phyloP scores from a whole-genome alignment of 2,329 filamentous ascomycete species.

The Berkeleyomyces rouxiae region DNA sequence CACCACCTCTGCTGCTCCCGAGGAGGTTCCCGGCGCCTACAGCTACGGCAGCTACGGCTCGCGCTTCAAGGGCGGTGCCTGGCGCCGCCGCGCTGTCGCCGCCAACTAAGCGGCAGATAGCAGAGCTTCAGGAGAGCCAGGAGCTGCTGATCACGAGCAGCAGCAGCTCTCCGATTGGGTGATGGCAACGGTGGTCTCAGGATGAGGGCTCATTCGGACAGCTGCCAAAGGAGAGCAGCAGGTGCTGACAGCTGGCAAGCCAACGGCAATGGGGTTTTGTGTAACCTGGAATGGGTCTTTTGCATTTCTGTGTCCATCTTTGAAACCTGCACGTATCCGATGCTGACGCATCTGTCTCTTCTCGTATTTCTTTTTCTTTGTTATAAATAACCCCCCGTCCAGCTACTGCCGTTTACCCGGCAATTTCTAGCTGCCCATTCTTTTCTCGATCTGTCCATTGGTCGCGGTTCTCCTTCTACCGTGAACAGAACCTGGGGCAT shows the following conservation, averaged over 20 bases:
- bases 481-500: not conserved
- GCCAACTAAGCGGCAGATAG: conserved; percentile 1
- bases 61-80: conserved; percentile 6
- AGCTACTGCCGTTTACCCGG: not conserved
- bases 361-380: not conserved
- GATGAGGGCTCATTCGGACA: not conserved
- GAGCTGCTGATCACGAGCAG: not conserved
- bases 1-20: not conserved
- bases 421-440: too few species aligned
- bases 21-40: conserved; percentile 12
- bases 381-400: not conserved
- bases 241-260: not conserved
- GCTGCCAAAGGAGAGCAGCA: not conserved
- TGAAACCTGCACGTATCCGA: not conserved
- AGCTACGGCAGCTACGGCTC: conserved; percentile 5
- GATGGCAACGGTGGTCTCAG: not conserved
- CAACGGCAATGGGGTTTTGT: not conserved
- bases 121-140: not conserved
- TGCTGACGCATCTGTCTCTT: not conserved
- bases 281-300: not conserved
- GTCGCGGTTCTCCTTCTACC: not conserved
- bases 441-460: too few species aligned
- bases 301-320: not conserved
- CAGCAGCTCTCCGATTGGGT: not conserved
- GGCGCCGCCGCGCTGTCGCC: conserved; percentile 6